Base-by-base conservation (phyloP, 305 asterid species). In the Solanum hybrid region DNA sequence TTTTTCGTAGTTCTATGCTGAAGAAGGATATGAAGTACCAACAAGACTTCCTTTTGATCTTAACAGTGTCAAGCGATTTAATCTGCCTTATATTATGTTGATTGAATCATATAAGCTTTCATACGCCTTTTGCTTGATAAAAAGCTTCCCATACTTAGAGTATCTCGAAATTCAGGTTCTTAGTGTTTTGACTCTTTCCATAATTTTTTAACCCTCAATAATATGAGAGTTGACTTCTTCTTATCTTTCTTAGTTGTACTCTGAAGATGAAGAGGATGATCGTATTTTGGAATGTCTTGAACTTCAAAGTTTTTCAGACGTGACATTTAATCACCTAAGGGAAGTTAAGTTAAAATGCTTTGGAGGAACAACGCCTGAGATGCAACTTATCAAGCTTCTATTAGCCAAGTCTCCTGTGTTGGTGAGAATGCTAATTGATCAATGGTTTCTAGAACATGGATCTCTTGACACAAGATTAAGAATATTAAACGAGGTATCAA, bases 121-220 rank as follows among this genome's bases (percentile, higher is more conserved):
- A 3, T 79, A 31, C 89, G 73, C 41, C 73, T 61, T 91, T 20
- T 90, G 89, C 89, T 81, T 91, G 88, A 87, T 91, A 1, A 80
- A 88, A 90, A 91, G 92, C 87, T 89, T 91, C 72, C 89, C 91
- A 27, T 86, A 72, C 51, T 83, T 91, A 37, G 61, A 80, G 31
- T 22, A 72, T 34, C 7, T 90, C 8, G 36, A 86, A 32, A 77
- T 85, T 24, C 0, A 20, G 86, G 93, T 90, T 37, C 86, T 57
- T 89, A 27, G 76, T 89, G 33, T 32, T 32, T 32, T 32, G 33
- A 32, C 33, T 32, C 41, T 37, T 37, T 29, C 3, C 41, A 37
- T 10, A 37, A 37, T 9, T 37, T 41, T 41, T 12, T 12, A 4
- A 41, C 57, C 57, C 17, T 41, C 17, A 41, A 12, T 41, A 12